Evolutionary conservation across 352 stramenopile genomes (phyloP).

Genomic region (Pythium rishiriense): DNA sequence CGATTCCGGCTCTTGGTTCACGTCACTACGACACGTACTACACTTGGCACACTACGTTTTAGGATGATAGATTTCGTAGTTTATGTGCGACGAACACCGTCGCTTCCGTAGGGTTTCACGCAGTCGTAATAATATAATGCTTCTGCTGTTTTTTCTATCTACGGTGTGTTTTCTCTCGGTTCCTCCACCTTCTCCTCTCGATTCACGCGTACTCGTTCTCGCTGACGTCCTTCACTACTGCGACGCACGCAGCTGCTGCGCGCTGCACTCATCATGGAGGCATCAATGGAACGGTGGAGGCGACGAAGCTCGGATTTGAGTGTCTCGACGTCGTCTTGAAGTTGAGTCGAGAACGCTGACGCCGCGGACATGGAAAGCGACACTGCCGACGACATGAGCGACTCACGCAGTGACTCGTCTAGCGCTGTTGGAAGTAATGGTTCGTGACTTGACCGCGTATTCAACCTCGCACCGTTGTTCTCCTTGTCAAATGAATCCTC

Average conservation of each 20-base stretch:
- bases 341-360: constrained; percentile 20
- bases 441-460: background rate
- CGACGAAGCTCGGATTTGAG: constrained; percentile 23
- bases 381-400: constrained; percentile 20
- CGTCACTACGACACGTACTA: background rate
- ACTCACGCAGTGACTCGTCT: constrained; percentile 10
- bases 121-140: constrained; percentile 12
- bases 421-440: background rate
- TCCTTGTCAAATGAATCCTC: constrained; percentile 6
- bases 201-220: background rate
- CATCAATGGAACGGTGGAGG: constrained; percentile 27
- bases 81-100: background rate
- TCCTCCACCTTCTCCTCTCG: background rate
- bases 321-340: constrained; percentile 25
- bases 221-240: background rate
- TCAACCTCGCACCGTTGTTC: constrained; percentile 2
- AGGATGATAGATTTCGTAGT: background rate
- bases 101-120: background rate
- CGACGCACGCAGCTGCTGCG: background rate
- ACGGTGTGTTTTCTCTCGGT: background rate
- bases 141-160: background rate
- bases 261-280: constrained; percentile 4
- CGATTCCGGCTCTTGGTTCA: background rate
- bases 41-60: background rate
- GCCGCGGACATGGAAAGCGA: constrained; percentile 23